Conservation (phyloP, 169 alveolate genomes). For the Pseudocohnilembus persalinus region DNA sequence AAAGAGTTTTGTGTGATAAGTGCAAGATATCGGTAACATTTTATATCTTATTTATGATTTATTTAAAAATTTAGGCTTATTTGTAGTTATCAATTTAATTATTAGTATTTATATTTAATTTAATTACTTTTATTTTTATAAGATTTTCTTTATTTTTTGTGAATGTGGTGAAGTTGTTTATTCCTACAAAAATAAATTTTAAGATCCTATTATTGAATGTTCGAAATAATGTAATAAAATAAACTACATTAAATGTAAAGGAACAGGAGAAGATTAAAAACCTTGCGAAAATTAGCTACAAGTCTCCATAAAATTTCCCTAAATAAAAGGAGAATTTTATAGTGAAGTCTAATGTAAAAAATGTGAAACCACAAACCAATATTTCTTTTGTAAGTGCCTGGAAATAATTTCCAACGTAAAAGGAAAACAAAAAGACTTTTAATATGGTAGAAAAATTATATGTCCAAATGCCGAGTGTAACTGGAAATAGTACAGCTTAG, state of each 20-base stretch:
- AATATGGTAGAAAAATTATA: not conserved
- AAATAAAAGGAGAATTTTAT: too few species aligned
- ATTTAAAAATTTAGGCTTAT: too few species aligned
- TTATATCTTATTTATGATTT: too few species aligned
- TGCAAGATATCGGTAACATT: too few species aligned
- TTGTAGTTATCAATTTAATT: too few species aligned
- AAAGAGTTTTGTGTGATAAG: too few species aligned
- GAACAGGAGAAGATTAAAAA: not conserved
- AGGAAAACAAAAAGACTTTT: not conserved
- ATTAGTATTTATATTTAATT: too few species aligned
- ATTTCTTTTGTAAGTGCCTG: not conserved
- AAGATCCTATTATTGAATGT: not conserved
- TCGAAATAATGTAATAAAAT: not conserved
- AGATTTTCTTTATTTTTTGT: not conserved
- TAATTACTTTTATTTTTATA: too few species aligned
- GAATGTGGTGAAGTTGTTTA: not conserved
- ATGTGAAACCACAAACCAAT: not conserved
- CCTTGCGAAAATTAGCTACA: too few species aligned
- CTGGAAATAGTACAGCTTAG: not conserved
- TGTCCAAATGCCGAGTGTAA: not conserved
- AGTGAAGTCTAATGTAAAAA: not conserved
- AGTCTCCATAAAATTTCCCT: not conserved
- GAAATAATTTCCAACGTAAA: too few species aligned
- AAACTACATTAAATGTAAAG: not conserved
- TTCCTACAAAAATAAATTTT: too few species aligned